Evolutionary conservation across 2,329 filamentous ascomycete genomes (phyloP).

Genomic region (Daldinia sp.): DNA sequence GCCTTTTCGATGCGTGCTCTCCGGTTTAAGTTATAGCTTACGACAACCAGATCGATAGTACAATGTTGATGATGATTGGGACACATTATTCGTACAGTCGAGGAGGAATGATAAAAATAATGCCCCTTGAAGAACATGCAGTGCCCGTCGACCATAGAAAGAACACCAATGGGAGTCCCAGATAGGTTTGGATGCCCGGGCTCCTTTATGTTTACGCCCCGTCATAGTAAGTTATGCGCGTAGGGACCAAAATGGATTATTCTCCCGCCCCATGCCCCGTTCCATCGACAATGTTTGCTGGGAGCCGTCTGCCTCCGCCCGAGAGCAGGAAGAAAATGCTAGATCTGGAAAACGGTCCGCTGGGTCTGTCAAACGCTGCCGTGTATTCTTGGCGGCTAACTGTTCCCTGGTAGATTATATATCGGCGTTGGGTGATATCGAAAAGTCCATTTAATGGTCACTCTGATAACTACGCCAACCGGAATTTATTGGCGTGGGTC

Average conservation of each 20-base stretch:
- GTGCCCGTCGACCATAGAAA: neutral
- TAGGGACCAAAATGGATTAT: conserved; percentile 10
- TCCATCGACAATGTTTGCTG: conserved; percentile 1
- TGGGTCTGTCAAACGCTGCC: conserved; percentile 5
- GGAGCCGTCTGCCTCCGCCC: conserved; percentile 2
- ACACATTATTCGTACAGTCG: neutral
- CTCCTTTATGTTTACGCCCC: neutral
- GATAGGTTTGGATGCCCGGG: neutral
- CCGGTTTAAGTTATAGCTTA: neutral
- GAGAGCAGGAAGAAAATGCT: neutral
- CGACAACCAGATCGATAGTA: neutral
- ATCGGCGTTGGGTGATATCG: neutral
- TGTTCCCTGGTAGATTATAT: neutral
- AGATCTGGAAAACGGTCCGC: conserved; percentile 6
- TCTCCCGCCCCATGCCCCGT: conserved; percentile 8
- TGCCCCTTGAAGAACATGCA: neutral
- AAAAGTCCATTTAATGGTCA: neutral
- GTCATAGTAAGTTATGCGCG: neutral
- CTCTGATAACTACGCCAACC: neutral
- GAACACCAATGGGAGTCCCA: neutral
- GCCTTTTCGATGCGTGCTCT: neutral
- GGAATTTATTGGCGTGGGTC: neutral
- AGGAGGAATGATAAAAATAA: conserved; percentile 7
- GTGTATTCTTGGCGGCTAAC: conserved; percentile 3
- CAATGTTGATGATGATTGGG: neutral